Percentiles rank a stretch among this genome's conserved stretches.
Evolutionary conservation across 2,329 filamentous ascomycete genomes (phyloP).

Genomic region (Aspergillus ustus): DNA sequence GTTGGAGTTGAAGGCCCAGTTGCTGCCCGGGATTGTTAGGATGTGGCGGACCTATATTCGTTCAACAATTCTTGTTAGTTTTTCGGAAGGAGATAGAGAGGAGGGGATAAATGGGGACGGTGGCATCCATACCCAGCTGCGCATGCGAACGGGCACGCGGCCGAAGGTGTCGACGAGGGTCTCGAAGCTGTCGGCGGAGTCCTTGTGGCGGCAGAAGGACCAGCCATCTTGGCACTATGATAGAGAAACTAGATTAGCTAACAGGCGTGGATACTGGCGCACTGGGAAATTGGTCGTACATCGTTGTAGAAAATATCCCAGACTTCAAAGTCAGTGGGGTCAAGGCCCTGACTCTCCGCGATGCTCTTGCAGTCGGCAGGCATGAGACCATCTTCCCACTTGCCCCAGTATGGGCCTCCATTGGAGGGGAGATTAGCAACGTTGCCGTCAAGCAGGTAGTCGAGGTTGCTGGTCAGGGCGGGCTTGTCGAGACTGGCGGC

Average conservation of each 20-base stretch:
- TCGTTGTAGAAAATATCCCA: constrained; percentile 13
- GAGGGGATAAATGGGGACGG: no score
- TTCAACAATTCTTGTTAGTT: no score
- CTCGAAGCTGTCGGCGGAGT: constrained; percentile 1
- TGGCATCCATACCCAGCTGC: constrained; percentile 20
- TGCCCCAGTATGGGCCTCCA: constrained; percentile 1
- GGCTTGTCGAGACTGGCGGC: constrained; percentile 5
- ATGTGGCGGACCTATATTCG: constrained; percentile 12
- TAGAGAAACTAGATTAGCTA: background rate
- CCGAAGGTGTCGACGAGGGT: constrained; percentile 8
- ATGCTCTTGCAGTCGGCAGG: constrained; percentile 17
- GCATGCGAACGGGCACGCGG: constrained; percentile 10
- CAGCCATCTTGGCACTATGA: constrained; percentile 12
- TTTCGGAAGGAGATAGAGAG: no score
- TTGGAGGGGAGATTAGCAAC: background rate
- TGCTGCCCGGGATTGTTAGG: constrained; percentile 10
- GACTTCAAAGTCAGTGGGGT: constrained; percentile 16
- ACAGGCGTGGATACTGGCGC: no score
- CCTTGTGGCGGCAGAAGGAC: constrained; percentile 12
- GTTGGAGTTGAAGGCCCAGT: constrained; percentile 14
- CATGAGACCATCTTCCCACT: constrained; percentile 10
- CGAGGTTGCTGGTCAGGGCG: constrained; percentile 10
- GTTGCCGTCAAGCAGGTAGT: constrained; percentile 13
- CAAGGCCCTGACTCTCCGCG: constrained; percentile 9
- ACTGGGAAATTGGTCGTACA: background rate